Percentiles rank a stretch among this genome's conserved stretches.
These are phyloP conservation scores for Xylariaceae sp. DNA, from an alignment of 2,329 filamentous ascomycete genomes.

Conservation along the genomic window DNA sequence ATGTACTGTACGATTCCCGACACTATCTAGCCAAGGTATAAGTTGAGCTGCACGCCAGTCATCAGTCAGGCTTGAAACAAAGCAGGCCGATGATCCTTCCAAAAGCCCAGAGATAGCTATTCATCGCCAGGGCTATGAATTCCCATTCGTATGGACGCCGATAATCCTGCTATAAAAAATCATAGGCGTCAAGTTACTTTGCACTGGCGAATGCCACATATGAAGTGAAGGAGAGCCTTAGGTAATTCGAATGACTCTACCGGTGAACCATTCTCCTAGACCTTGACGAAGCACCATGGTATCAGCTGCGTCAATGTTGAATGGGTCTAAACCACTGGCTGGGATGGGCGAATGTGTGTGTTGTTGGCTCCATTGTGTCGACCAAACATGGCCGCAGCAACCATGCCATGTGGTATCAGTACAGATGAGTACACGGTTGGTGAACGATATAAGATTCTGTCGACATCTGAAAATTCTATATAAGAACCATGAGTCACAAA, in stretches of 20 bases:
- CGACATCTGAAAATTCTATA: slow-evolving; percentile 9
- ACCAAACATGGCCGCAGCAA: neutral
- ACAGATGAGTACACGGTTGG: neutral
- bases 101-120: neutral
- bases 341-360: neutral
- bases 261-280: neutral
- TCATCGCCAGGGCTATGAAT: neutral
- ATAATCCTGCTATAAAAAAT: neutral
- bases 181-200: neutral
- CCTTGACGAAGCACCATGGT: slow-evolving; percentile 18
- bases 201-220: neutral
- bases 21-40: neutral
- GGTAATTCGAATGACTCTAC: neutral
- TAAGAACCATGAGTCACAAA: slow-evolving; percentile 10
- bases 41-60: neutral
- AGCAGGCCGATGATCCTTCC: neutral
- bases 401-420: neutral
- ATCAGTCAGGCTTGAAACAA: neutral
- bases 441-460: neutral
- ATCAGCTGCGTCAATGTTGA: slow-evolving; percentile 3
- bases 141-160: neutral
- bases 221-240: neutral
- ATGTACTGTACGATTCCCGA: neutral
- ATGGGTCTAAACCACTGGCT: slow-evolving; percentile 4
- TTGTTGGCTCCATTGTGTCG: slow-evolving; percentile 1